Percentiles rank a stretch among this genome's conserved stretches.
These are phyloP conservation scores for Fraxinus dipetala DNA, from an alignment of 305 asterid species.

Conservation along the genomic window DNA sequence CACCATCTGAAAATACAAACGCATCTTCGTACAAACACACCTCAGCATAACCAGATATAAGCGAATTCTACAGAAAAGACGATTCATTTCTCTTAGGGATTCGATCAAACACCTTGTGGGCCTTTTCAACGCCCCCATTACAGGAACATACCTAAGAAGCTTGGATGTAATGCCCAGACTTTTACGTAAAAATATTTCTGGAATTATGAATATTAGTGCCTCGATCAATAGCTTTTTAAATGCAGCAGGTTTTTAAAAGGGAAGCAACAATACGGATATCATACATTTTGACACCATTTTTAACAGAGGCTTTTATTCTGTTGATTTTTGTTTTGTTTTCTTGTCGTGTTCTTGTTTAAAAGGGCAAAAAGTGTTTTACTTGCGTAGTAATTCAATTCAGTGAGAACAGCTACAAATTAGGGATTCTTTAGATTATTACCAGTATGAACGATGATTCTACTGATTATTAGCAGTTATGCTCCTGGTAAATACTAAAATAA, in stretches of 20 bases:
- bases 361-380: too few relatives aligned
- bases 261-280: slow-evolving; percentile 71
- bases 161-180: slow-evolving; percentile 68
- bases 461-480: background rate
- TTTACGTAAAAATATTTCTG: slow-evolving; percentile 48
- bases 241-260: slow-evolving; percentile 70
- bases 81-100: slow-evolving; percentile 60
- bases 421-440: background rate
- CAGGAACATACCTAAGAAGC: slow-evolving; percentile 49
- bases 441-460: background rate
- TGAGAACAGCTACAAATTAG: background rate
- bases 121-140: slow-evolving; percentile 51
- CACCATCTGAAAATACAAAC: slow-evolving; percentile 81
- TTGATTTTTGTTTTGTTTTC: slow-evolving; percentile 37
- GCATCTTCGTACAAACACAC: slow-evolving; percentile 71
- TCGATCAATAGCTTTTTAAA: slow-evolving; percentile 47
- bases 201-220: slow-evolving; percentile 56
- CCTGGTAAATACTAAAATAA: background rate
- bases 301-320: slow-evolving; percentile 47
- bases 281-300: slow-evolving; percentile 45
- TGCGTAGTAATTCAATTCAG: background rate
- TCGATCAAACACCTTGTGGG: slow-evolving; percentile 76
- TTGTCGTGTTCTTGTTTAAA: slow-evolving; percentile 18
- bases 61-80: slow-evolving; percentile 76
- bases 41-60: slow-evolving; percentile 71